Conservation (phyloP, 805 yeast species). For the Ogataea haglerorum region DNA sequence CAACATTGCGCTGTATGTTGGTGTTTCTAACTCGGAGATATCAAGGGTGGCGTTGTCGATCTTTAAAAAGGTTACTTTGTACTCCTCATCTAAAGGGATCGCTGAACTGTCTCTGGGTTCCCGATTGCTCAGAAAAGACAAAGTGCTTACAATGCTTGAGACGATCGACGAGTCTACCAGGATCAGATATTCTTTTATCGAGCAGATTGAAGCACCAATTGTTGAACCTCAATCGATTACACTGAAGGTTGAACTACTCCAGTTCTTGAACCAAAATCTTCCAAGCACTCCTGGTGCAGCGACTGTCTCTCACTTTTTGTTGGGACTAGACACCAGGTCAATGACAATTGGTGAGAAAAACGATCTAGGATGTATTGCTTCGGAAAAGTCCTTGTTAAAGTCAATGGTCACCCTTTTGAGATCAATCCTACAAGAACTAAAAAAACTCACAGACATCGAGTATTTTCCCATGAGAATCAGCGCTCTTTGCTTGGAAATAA, state of each 20-base stretch:
- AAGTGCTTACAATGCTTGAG: conserved; percentile 66
- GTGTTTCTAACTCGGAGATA: conserved; percentile 47
- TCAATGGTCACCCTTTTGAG: conserved; percentile 50
- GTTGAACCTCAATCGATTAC: conserved; percentile 38
- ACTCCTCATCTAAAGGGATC: conserved; percentile 39
- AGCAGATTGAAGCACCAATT: conserved; percentile 53
- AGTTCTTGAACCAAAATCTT: conserved; percentile 53
- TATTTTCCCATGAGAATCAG: conserved; percentile 57
- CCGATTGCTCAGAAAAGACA: conserved; percentile 45
- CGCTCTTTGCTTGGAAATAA: conserved; percentile 54
- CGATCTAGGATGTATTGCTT: conserved; percentile 48
- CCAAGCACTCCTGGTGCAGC: conserved; percentile 33
- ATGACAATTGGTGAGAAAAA: conserved; percentile 45
- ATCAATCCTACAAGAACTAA: conserved; percentile 42
- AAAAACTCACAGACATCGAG: conserved; percentile 35
- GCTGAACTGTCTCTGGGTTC: conserved; percentile 7
- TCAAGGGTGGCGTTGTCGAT: conserved; percentile 54
- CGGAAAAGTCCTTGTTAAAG: conserved; percentile 54
- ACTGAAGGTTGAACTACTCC: conserved; percentile 55
- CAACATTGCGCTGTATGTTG: conserved; percentile 71
- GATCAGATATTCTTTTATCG: conserved; percentile 68
- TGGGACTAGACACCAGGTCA: conserved; percentile 64
- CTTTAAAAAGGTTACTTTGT: conserved; percentile 44
- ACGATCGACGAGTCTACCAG: conserved; percentile 76
- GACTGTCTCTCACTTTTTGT: conserved; percentile 66